Conservation (phyloP, 768 basidiomycete genomes). For the Galerina marginata region DNA sequence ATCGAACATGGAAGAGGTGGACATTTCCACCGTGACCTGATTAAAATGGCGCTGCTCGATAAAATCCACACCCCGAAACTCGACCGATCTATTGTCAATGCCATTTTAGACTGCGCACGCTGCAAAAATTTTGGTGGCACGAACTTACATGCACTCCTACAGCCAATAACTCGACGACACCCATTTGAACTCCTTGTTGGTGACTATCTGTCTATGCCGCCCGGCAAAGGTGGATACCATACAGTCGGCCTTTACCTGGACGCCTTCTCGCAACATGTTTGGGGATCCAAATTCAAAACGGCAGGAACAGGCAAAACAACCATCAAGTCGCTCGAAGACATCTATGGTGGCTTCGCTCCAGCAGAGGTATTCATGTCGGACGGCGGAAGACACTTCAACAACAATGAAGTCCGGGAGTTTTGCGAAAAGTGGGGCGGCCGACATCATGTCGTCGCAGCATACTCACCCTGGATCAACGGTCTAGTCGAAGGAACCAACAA, state of each 20-base stretch:
- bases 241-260: constrained; percentile 35
- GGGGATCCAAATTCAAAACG: constrained; percentile 34
- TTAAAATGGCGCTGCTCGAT: constrained; percentile 35
- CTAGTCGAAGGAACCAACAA: constrained; percentile 33
- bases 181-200: constrained; percentile 41
- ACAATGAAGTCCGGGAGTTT: constrained; percentile 29
- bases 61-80: constrained; percentile 29
- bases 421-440: constrained; percentile 29
- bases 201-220: constrained; percentile 37
- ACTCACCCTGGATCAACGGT: constrained; percentile 49
- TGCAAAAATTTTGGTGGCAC: constrained; percentile 34
- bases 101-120: constrained; percentile 25
- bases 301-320: constrained; percentile 33
- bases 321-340: constrained; percentile 15
- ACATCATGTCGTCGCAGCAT: constrained; percentile 30
- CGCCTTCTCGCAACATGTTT: constrained; percentile 30
- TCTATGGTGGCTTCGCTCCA: constrained; percentile 22
- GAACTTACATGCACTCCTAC: constrained; percentile 34
- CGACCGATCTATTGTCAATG: constrained; percentile 27
- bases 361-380: constrained; percentile 42
- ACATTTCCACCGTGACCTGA: constrained; percentile 37
- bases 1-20: constrained; percentile 14
- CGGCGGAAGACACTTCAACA: constrained; percentile 41
- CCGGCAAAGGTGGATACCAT: constrained; percentile 33
- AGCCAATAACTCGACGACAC: constrained; percentile 36